These are phyloP conservation scores for Arachnopeziza araneosa DNA, from an alignment of 2,329 filamentous ascomycete genomes.

Conservation along the genomic window DNA sequence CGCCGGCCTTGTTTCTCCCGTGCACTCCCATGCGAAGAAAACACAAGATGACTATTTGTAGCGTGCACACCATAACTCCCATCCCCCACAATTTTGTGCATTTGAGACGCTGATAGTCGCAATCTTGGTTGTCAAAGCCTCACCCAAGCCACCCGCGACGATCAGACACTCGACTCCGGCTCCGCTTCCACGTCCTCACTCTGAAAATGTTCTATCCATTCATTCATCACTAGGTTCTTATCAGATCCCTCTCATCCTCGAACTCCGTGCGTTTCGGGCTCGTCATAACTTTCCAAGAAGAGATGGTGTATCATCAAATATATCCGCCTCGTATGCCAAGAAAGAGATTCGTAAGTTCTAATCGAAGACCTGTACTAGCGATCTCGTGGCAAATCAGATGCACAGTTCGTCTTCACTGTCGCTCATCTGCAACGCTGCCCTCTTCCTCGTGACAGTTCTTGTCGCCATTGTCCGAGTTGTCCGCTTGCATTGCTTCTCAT, in stretches of 20 bases:
- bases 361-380: neutral
- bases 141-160: neutral
- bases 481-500: neutral
- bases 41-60: neutral
- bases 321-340: neutral
- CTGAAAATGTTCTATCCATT: neutral
- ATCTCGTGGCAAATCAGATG: constrained; percentile 13
- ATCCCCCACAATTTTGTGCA: neutral
- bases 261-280: neutral
- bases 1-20: neutral
- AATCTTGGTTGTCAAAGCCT: neutral
- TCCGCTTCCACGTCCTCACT: neutral
- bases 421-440: neutral
- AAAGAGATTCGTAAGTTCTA: neutral
- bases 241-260: neutral
- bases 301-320: neutral
- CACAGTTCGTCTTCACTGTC: constrained; percentile 30
- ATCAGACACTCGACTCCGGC: neutral
- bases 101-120: neutral
- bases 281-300: neutral
- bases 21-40: neutral
- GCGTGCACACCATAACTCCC: neutral
- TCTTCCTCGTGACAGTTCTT: neutral
- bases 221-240: neutral
- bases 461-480: neutral